Base-by-base conservation (phyloP, 2,329 filamentous ascomycete species). In the Dryadomyces quercus-mongolicae region DNA sequence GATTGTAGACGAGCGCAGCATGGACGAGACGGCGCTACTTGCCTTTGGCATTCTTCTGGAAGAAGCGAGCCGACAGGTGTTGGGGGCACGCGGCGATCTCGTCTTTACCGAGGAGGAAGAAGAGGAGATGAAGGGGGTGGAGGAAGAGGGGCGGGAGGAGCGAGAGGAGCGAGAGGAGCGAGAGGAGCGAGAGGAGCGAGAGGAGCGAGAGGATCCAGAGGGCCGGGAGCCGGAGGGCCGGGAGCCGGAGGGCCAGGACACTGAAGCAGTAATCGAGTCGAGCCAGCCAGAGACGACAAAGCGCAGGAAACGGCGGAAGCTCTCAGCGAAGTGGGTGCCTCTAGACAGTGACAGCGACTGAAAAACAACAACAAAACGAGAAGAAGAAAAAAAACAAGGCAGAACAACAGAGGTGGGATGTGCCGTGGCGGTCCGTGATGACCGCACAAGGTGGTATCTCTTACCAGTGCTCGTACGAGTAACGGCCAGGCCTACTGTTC, bases 1-100 rank as follows among this genome's bases (percentile, higher is more conserved):
- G 34, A 66, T 65, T 52, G 61, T 76, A 42, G 73, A 79, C 56
- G 74, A 79, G 63, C 66, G 75, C 59, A 86, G 81, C 65, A 80
- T 92, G 78, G 85, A 92, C 63, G 87, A 88, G 70, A 88, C 85
- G 15, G 86, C 86, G 4, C 72, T 92, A 55, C 70, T 92, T 53
- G 85, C 86, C 1, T 74, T 92, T 62, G 86, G 86, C 1, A 81
- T 92, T 50, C 67, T 92, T 55, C 70, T 91, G 45, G 86, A 92
- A 67, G 87, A 92, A 67, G 77, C 80, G 2, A 74, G 78, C 16
- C 72, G 74, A 44, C 78, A 82, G 49, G 66, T 74, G 6, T 68
- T 91, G 20, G 86, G 85, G 5, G 70, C 74, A 54, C 77, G 73
- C 13, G 87, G 86, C 21, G 83, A 89, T 66, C 66, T 88, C 49